Percentiles rank a stretch among this genome's conserved stretches.
These are phyloP conservation scores for Parmales sp. DNA, from an alignment of 108 stramenopile species.

Conservation along the genomic window DNA sequence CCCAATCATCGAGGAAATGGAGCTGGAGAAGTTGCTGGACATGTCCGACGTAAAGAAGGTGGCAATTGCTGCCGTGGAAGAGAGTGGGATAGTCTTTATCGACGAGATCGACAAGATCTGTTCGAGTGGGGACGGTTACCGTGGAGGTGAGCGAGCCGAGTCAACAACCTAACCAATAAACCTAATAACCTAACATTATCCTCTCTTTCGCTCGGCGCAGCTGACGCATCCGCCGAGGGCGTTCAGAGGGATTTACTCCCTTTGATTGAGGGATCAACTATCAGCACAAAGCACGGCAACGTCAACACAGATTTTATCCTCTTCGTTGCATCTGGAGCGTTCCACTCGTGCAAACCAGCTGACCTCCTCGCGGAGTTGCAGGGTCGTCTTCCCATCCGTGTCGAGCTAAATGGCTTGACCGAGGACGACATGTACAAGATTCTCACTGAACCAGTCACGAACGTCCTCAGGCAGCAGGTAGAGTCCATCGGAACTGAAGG, in stretches of 20 bases:
- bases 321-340: conserved; percentile 89
- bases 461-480: conserved; percentile 88
- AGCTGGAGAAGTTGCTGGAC: conserved; percentile 84
- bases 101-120: conserved; percentile 99
- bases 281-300: conserved; percentile 94
- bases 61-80: conserved; percentile 87
- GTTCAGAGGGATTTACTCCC: conserved; percentile 97
- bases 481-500: conserved; percentile 88
- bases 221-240: conserved; percentile 95
- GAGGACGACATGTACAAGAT: conserved; percentile 97
- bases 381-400: conserved; percentile 96
- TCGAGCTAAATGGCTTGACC: conserved; percentile 90
- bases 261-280: conserved; percentile 92
- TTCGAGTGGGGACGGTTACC: conserved; percentile 61
- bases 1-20: conserved; percentile 78
- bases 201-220: too few relatives aligned
- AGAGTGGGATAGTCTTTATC: conserved; percentile 97
- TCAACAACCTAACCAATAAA: too few relatives aligned
- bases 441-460: conserved; percentile 93
- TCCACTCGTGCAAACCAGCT: conserved; percentile 87
- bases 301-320: conserved; percentile 97
- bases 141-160: too few relatives aligned
- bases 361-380: conserved; percentile 96
- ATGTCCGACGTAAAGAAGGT: conserved; percentile 80
- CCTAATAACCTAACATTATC: too few relatives aligned